A percentile compares a stretch with the other conserved stretches of the same genome.
phyloP scores from a whole-genome alignment of 2,329 filamentous ascomycete species.

The Hymenoscyphus scutula region DNA sequence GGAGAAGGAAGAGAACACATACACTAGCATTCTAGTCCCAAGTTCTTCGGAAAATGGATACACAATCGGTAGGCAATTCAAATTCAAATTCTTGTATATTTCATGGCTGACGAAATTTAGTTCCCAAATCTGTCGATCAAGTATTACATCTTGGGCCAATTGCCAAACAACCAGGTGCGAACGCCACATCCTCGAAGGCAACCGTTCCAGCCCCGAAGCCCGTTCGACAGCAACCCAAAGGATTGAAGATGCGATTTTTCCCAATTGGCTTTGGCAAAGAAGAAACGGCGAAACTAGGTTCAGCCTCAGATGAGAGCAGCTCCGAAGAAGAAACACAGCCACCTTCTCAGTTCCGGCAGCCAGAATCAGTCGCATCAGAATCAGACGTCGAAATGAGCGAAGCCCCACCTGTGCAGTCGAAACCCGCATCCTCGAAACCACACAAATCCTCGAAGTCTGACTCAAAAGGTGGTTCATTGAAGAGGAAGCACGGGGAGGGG shows the following conservation, averaged over 20 bases:
- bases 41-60: constrained; percentile 54
- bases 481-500: constrained; percentile 28
- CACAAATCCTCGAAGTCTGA: constrained; percentile 12
- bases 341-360: constrained; percentile 14
- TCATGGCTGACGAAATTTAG: constrained; percentile 18
- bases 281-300: constrained; percentile 42
- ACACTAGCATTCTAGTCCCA: constrained; percentile 61
- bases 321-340: constrained; percentile 25
- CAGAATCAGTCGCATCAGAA: constrained; percentile 11
- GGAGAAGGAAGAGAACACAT: constrained; percentile 47
- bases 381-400: constrained; percentile 22
- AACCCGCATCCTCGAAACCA: constrained; percentile 12
- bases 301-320: constrained; percentile 15
- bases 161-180: constrained; percentile 48
- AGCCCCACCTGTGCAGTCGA: constrained; percentile 10
- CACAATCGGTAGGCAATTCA: constrained; percentile 47
- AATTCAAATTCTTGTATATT: neutral
- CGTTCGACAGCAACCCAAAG: constrained; percentile 63
- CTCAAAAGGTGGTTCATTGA: constrained; percentile 13
- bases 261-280: constrained; percentile 59
- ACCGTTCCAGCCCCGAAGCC: constrained; percentile 49
- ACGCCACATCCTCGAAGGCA: constrained; percentile 37
- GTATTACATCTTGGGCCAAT: constrained; percentile 65
- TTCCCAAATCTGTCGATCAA: constrained; percentile 46
- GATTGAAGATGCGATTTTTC: constrained; percentile 64